Evolutionary conservation across 2,329 filamentous ascomycete genomes (phyloP).

Genomic region (Leptoxyphium fumago): DNA sequence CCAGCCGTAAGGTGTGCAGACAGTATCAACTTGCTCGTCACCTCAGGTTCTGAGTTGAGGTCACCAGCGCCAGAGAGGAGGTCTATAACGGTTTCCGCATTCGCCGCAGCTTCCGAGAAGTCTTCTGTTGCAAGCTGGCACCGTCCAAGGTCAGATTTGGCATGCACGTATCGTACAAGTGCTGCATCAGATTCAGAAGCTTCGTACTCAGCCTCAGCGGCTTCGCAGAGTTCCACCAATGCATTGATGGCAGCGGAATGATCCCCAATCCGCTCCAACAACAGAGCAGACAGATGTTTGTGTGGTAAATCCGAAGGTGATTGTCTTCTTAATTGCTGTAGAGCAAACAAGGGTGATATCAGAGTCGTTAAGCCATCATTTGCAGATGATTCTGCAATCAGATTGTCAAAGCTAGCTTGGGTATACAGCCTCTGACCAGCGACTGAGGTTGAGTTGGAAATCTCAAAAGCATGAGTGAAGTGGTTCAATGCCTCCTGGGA

Average conservation of each 20-base stretch:
- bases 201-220: constrained; percentile 72
- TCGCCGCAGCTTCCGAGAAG: constrained; percentile 58
- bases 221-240: constrained; percentile 51
- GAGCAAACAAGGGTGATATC: constrained; percentile 75
- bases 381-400: constrained; percentile 43
- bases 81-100: constrained; percentile 65
- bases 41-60: constrained; percentile 48
- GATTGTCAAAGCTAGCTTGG: constrained; percentile 66
- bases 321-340: constrained; percentile 65
- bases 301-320: constrained; percentile 55
- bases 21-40: constrained; percentile 56
- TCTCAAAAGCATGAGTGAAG: constrained; percentile 89
- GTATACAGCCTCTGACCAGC: constrained; percentile 68
- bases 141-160: constrained; percentile 77
- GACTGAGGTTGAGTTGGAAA: constrained; percentile 62
- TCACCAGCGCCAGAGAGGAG: constrained; percentile 56
- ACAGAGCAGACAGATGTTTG: constrained; percentile 63
- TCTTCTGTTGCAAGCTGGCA: constrained; percentile 56
- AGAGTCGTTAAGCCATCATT: constrained; percentile 44
- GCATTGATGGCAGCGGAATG: constrained; percentile 46
- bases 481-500: constrained; percentile 63
- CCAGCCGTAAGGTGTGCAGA: constrained; percentile 79
- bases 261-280: constrained; percentile 67
- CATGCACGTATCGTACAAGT: constrained; percentile 63
- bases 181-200: constrained; percentile 60